Conservation (phyloP, 2,329 filamentous ascomycete genomes). For the Cucurbitaria berberidis region DNA sequence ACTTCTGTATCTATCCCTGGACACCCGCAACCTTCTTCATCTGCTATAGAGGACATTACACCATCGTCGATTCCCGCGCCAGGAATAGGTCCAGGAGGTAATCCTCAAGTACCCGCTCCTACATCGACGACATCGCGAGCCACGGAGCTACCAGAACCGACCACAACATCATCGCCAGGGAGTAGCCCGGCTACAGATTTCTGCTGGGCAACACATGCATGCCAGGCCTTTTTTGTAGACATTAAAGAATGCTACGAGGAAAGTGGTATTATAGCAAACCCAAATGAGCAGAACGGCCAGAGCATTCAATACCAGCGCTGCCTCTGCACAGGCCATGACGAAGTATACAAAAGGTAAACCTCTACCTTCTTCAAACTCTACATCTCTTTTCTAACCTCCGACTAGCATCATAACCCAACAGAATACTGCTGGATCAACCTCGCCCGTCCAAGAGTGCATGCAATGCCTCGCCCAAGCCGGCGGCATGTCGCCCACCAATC, state of each 20-base stretch:
- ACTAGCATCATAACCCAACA: neutral
- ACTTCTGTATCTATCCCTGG: neutral
- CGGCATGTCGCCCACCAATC: neutral
- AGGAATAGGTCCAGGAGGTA: neutral
- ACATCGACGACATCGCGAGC: neutral
- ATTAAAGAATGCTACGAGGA: neutral
- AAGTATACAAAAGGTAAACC: neutral
- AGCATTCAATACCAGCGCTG: neutral
- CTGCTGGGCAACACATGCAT: neutral
- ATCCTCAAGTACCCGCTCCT: neutral
- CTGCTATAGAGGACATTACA: neutral
- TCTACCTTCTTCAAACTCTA: neutral
- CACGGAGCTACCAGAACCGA: neutral
- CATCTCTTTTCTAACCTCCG: neutral
- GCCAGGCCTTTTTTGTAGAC: neutral
- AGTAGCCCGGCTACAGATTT: neutral
- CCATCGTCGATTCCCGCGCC: neutral
- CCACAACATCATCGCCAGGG: neutral
- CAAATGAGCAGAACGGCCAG: neutral
- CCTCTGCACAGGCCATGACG: neutral
- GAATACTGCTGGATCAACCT: neutral
- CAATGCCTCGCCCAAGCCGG: conserved; percentile 8
- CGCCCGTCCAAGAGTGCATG: neutral
- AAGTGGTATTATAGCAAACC: neutral
- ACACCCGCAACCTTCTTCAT: neutral